phyloP scores from a whole-genome alignment of 73 alveolate species.

The Paraurostyla sp. region DNA sequence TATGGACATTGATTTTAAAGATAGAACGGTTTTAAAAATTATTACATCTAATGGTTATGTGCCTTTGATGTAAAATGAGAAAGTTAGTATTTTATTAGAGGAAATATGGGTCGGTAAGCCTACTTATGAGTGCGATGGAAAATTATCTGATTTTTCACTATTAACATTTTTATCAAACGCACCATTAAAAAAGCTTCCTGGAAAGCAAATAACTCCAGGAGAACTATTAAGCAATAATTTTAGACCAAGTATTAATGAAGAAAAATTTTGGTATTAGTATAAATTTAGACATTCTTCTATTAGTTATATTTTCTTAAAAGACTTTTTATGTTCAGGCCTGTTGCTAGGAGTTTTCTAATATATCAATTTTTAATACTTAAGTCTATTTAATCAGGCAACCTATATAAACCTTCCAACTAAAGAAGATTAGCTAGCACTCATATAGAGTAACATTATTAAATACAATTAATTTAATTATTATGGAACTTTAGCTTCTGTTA shows the following conservation, averaged over 20 bases:
- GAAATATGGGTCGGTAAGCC: conserved; percentile 62
- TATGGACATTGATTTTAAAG: conserved; percentile 50
- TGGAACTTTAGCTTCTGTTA: conserved; percentile 35
- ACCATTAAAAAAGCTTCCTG: conserved; percentile 53
- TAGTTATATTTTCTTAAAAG: conserved; percentile 56
- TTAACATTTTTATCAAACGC: conserved; percentile 29
- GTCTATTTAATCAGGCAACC: conserved; percentile 14
- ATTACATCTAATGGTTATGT: conserved; percentile 50
- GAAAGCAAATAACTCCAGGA: conserved; percentile 4
- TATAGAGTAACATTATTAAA: background rate
- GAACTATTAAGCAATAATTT: conserved; percentile 32
- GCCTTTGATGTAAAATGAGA: conserved; percentile 5
- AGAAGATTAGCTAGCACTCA: background rate
- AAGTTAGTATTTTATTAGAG: conserved; percentile 39
- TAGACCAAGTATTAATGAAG: conserved; percentile 52
- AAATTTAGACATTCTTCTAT: conserved; percentile 58
- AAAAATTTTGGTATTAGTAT: conserved; percentile 57
- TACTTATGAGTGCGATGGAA: conserved; percentile 66
- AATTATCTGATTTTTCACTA: conserved; percentile 34
- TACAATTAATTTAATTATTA: conserved; percentile 41
- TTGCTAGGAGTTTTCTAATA: conserved; percentile 38
- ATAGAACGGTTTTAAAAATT: conserved; percentile 50
- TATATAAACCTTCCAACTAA: background rate
- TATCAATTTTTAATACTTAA: conserved; percentile 45
- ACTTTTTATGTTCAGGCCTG: conserved; percentile 22